Base-by-base conservation (phyloP, 306 rosid genomes). In the Ziziphus jujuba region DNA sequence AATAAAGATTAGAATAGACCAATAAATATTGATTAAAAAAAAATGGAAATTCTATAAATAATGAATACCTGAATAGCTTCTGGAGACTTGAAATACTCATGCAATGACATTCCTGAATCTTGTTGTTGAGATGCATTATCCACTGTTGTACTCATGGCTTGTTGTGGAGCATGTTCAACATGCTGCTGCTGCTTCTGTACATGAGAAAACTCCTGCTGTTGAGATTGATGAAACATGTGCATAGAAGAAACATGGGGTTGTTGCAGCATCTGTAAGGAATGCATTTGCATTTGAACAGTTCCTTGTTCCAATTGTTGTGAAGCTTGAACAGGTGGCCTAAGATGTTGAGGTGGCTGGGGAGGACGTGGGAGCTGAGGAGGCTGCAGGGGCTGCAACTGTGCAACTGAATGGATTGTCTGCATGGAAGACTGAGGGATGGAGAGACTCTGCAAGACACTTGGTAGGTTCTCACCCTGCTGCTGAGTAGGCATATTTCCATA, bases 331-430 rank as follows among this genome's bases (percentile, higher is more conserved):
- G 99, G 89, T 11, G 95, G 96, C 87, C 97, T 88, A 22, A 80
- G 97, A 76, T 83, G 92, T 76, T 93, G 97, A 38, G 99, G 92
- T n/a, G 95, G 97, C 66, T 88, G 97, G 2, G 96, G 95, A 64
- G 95, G 97, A 11, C 97, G 95, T 52, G 95, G 86, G 80, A 88
- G 85, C 89, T 95, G 99, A 49, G 99, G 99, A 40, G 97, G 96
- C 79, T 95, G 97, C 80, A 95, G 75, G 40, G 97, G 99, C 87
- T 87, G 99, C 91, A 90, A 74, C 82, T 88, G 97, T 69, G 84
- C 59, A 40, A 85, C 78, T 58, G 91, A 75, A 82, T 90, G 96
- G 61, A 93, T 66, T 25, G 90, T 75, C 71, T 82, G 95, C 73
- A 82, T 62, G 61, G 96, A 81, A 40, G 86, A 71, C 59, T 78